Evolutionary conservation across 176 grass and related monocot species (phyloP).

Genomic region (Poa pratensis): DNA sequence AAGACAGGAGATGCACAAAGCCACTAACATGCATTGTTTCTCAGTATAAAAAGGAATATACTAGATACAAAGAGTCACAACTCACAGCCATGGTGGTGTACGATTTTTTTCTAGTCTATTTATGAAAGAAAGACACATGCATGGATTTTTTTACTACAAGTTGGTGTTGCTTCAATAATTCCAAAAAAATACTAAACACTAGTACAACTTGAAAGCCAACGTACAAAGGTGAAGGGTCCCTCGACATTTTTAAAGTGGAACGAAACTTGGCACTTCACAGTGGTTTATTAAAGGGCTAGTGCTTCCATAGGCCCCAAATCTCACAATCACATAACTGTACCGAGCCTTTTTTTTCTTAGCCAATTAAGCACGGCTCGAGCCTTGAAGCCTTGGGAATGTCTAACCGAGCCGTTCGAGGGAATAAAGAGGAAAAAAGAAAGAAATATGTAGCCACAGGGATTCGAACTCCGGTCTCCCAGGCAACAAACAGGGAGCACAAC

Average conservation of each 20-base stretch:
- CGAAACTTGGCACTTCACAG: conserved; percentile 31
- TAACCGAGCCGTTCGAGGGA: too few relatives aligned
- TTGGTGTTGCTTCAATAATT: neutral
- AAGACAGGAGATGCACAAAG: neutral
- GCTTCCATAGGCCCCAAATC: too few relatives aligned
- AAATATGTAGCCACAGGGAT: too few relatives aligned
- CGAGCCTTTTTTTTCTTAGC: too few relatives aligned
- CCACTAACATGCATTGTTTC: neutral
- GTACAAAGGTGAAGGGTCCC: conserved; percentile 13
- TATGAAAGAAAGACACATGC: neutral
- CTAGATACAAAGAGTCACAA: neutral
- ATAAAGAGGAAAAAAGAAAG: too few relatives aligned
- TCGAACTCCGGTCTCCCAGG: too few relatives aligned
- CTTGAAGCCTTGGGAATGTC: too few relatives aligned
- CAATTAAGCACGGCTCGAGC: too few relatives aligned
- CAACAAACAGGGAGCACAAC: too few relatives aligned
- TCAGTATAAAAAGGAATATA: neutral
- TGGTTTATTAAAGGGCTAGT: neutral
- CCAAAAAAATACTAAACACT: neutral
- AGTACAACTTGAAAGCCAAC: neutral
- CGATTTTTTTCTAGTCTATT: neutral
- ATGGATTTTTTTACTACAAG: conserved; percentile 13
- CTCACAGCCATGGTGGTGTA: conserved; percentile 3
- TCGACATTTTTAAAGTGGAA: conserved; percentile 27
- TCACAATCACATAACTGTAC: too few relatives aligned